phyloP scores from a whole-genome alignment of 331 rosid species.

The Acacia pycnantha region DNA sequence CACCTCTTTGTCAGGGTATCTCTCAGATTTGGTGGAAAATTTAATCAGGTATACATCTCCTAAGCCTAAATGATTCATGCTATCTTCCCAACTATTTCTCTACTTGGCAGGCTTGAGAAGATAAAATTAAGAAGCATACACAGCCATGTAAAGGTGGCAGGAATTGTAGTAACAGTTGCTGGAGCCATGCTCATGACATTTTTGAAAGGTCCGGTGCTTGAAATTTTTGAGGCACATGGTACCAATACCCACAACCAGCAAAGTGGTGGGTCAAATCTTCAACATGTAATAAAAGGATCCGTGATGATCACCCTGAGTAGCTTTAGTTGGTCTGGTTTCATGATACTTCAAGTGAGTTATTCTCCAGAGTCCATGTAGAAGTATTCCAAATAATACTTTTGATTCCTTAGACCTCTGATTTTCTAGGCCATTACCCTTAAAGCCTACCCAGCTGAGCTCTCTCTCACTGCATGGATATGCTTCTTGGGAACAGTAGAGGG shows the following conservation, averaged over 20 bases:
- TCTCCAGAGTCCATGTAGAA: neutral
- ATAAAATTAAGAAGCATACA: conserved; percentile 55
- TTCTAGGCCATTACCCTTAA: conserved; percentile 73
- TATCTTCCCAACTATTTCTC: neutral
- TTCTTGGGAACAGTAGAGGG: conserved; percentile 81
- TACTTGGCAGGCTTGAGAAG: conserved; percentile 66
- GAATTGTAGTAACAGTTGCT: conserved; percentile 79
- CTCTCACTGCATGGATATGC: conserved; percentile 96
- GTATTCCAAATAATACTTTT: neutral
- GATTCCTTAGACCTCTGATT: conserved; percentile 13
- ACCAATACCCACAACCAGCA: conserved; percentile 29
- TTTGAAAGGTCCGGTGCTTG: conserved; percentile 66
- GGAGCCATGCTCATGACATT: conserved; percentile 97
- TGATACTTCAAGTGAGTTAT: conserved; percentile 48
- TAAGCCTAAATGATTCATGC: neutral
- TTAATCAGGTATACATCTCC: neutral
- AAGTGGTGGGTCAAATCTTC: conserved; percentile 40
- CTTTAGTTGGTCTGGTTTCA: conserved; percentile 84
- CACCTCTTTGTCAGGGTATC: neutral
- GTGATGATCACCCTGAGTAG: conserved; percentile 81
- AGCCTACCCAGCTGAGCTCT: conserved; percentile 87
- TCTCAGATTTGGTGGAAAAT: neutral
- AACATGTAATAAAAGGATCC: conserved; percentile 68
- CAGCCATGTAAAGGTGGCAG: conserved; percentile 85
- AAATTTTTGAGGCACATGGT: conserved; percentile 49